These are phyloP conservation scores for Phytopythium montanum DNA, from an alignment of 352 stramenopile species.

Conservation along the genomic window DNA sequence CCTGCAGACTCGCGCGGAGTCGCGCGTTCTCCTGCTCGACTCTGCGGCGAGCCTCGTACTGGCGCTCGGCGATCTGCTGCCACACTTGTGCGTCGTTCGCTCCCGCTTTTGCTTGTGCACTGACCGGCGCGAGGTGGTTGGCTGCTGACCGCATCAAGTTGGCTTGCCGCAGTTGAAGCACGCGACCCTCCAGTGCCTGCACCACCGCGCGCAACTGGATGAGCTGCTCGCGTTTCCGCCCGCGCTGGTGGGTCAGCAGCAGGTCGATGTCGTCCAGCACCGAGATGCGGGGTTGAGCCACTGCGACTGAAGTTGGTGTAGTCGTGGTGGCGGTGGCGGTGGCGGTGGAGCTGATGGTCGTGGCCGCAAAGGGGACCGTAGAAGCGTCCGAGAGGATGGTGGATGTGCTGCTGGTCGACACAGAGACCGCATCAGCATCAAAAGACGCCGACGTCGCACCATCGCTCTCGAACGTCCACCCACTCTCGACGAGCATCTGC, in stretches of 20 bases:
- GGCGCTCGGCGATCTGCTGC: constrained; percentile 9
- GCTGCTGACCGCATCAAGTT: not conserved
- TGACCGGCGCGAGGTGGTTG: not conserved
- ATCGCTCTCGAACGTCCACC: constrained; percentile 5
- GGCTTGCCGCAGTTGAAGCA: constrained; percentile 3
- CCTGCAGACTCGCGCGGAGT: constrained; percentile 2
- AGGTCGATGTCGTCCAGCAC: constrained; percentile 5
- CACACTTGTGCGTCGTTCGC: not conserved
- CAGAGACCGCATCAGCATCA: not conserved
- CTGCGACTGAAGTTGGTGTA: not conserved
- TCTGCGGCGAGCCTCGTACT: constrained; percentile 3
- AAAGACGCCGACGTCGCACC: not conserved
- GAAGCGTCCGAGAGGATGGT: not conserved
- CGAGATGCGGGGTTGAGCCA: not conserved
- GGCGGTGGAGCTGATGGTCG: not conserved
- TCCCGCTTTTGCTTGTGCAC: not conserved
- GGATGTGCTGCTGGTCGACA: not conserved
- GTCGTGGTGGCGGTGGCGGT: not conserved
- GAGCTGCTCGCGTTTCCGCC: constrained; percentile 22
- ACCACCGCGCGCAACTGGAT: constrained; percentile 17
- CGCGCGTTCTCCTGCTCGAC: constrained; percentile 10
- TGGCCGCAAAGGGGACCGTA: too few species aligned
- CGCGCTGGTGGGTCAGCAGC: constrained; percentile 6
- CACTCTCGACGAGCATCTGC: constrained; percentile 10
- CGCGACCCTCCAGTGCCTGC: constrained; percentile 15